Conservation (phyloP, 371 early-diverging fungal species). For the Mucor piriformis region DNA sequence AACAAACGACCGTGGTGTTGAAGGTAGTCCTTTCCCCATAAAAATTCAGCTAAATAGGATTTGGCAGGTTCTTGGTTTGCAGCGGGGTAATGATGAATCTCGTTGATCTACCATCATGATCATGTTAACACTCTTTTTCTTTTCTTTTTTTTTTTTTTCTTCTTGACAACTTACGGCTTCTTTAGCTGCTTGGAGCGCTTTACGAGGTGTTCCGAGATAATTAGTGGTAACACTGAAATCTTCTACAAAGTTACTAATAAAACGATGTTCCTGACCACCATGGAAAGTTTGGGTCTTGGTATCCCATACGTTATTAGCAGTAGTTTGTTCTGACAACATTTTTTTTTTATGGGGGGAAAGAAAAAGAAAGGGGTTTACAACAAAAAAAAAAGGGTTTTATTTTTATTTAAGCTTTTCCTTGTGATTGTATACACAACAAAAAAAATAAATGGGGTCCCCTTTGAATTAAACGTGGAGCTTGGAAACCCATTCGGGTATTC, state of each 20-base stretch:
- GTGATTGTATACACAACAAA: neutral
- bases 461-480: neutral
- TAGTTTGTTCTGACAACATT: constrained; percentile 1
- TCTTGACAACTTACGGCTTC: constrained; percentile 62
- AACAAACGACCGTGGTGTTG: constrained; percentile 60
- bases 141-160: neutral
- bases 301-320: constrained; percentile 63
- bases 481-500: neutral
- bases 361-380: constrained; percentile 1
- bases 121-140: neutral
- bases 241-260: constrained; percentile 80
- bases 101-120: constrained; percentile 48
- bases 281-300: constrained; percentile 84
- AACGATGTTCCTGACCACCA: constrained; percentile 87
- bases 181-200: constrained; percentile 71
- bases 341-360: neutral
- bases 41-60: constrained; percentile 74
- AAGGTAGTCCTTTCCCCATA: constrained; percentile 68
- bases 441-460: neutral
- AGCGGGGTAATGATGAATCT: constrained; percentile 84
- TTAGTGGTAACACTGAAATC: constrained; percentile 91
- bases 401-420: neutral
- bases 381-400: constrained; percentile 1
- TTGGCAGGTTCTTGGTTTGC: constrained; percentile 90
- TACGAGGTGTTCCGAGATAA: constrained; percentile 76